Percentiles rank a stretch among this genome's conserved stretches.
These are phyloP conservation scores for Microbotryum silenes-acaulis DNA, from an alignment of 1,284 basidiomycete genomes.

Conservation along the genomic window DNA sequence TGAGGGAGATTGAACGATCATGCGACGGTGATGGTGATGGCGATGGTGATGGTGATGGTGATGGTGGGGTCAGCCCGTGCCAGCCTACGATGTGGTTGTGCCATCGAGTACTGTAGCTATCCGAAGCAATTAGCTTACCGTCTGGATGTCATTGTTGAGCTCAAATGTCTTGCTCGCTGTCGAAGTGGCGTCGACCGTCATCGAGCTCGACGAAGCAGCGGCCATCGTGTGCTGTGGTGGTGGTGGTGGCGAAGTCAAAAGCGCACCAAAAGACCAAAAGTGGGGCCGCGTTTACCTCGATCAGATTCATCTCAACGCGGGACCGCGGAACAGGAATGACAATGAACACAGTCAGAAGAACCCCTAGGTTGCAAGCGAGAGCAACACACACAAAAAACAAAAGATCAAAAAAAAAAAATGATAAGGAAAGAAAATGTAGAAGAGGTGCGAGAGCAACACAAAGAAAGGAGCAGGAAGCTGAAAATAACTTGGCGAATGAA, in stretches of 20 bases:
- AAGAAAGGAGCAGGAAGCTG: neutral
- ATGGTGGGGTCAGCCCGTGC: no score
- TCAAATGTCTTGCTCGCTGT: conserved; percentile 50
- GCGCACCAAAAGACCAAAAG: no score
- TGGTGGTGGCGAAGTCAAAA: no score
- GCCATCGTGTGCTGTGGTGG: no score
- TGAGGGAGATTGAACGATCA: neutral
- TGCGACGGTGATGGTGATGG: no score
- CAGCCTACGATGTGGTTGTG: no score
- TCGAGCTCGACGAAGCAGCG: no score
- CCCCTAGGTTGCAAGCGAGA: neutral
- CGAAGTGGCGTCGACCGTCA: no score
- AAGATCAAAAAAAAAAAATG: neutral
- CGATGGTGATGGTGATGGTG: no score
- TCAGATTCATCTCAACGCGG: no score
- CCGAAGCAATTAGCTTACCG: conserved; percentile 8
- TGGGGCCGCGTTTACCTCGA: no score
- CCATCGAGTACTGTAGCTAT: no score
- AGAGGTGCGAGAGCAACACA: neutral
- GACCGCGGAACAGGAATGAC: neutral
- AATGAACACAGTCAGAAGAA: neutral
- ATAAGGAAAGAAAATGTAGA: neutral
- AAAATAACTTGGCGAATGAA: neutral
- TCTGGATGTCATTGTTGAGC: conserved; percentile 64
- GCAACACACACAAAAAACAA: neutral